phyloP scores from a whole-genome alignment of 192 early-diverging fungal genomes.

The Cladochytrium replicatum region DNA sequence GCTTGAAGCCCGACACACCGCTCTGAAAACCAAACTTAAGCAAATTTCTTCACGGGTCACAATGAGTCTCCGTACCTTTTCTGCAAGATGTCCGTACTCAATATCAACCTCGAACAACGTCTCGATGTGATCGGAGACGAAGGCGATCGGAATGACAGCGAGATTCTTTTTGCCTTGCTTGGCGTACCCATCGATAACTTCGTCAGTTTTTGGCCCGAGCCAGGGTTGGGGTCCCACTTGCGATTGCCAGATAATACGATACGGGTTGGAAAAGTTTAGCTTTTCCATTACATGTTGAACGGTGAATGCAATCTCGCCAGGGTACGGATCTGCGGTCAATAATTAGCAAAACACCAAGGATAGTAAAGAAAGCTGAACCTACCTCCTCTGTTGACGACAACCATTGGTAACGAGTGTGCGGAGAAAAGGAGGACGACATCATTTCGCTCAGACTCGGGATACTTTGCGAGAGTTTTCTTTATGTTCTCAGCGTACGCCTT shows the following conservation, averaged over 20 bases:
- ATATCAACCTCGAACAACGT: slow-evolving; percentile 94
- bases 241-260: slow-evolving; percentile 90
- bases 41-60: no score
- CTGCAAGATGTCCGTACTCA: slow-evolving; percentile 80
- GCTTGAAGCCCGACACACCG: slow-evolving; percentile 73
- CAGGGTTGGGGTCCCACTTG: slow-evolving; percentile 88
- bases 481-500: slow-evolving; percentile 74
- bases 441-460: slow-evolving; percentile 51
- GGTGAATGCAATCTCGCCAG: slow-evolving; percentile 75
- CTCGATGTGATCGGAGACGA: slow-evolving; percentile 94
- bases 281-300: slow-evolving; percentile 71
- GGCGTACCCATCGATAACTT: slow-evolving; percentile 67
- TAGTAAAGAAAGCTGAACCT: not conserved
- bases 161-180: slow-evolving; percentile 68
- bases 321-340: slow-evolving; percentile 76
- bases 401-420: slow-evolving; percentile 92
- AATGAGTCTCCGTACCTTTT: slow-evolving; percentile 42
- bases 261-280: slow-evolving; percentile 64
- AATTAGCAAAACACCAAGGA: no score
- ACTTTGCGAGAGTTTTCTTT: slow-evolving; percentile 53
- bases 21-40: no score
- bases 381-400: slow-evolving; percentile 76
- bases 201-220: slow-evolving; percentile 83
- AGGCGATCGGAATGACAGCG: slow-evolving; percentile 86
- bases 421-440: slow-evolving; percentile 83